phyloP scores from a whole-genome alignment of 2,329 filamentous ascomycete species.

The Arthroderma uncinatum region DNA sequence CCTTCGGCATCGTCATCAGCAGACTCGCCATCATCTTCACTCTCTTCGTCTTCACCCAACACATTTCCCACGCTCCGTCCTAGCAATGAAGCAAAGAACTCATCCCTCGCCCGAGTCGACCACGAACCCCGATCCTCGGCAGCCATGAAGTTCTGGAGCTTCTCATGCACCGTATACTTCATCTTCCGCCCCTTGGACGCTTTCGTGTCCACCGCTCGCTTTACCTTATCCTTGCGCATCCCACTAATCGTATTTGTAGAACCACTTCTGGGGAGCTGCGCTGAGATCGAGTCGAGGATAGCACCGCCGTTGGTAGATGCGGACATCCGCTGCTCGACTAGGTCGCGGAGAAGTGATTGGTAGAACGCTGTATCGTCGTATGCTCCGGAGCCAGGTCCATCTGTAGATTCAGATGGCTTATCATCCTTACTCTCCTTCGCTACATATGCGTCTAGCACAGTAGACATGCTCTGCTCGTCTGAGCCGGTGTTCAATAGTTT shows the following conservation, averaged over 20 bases:
- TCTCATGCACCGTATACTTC: conserved; percentile 90
- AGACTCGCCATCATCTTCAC: conserved; percentile 9
- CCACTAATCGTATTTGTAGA: conserved; percentile 30
- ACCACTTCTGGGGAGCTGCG: conserved; percentile 28
- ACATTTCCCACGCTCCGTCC: conserved; percentile 52
- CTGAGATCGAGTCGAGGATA: conserved; percentile 25
- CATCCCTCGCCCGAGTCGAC: conserved; percentile 68
- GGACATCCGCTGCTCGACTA: conserved; percentile 76
- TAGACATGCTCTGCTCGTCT: conserved; percentile 41
- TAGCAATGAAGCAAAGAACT: conserved; percentile 63
- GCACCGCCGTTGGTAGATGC: conserved; percentile 38
- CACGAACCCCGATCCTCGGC: conserved; percentile 70
- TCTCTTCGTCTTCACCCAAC: conserved; percentile 48
- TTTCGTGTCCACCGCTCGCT: conserved; percentile 79
- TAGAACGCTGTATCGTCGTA: conserved; percentile 97
- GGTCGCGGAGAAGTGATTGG: conserved; percentile 79
- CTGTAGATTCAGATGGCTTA: conserved; percentile 4
- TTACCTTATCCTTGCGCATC: conserved; percentile 51
- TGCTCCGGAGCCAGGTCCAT: conserved; percentile 44
- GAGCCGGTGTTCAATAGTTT: conserved; percentile 48
- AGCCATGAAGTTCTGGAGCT: conserved; percentile 96
- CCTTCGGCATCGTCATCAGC: conserved; percentile 19
- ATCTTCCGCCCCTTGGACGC: conserved; percentile 93
- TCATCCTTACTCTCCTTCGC: conserved; percentile 29
- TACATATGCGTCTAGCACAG: conserved; percentile 36